These are phyloP conservation scores for Daldinia childiae DNA, from an alignment of 495 filamentous ascomycete species.

Conservation along the genomic window DNA sequence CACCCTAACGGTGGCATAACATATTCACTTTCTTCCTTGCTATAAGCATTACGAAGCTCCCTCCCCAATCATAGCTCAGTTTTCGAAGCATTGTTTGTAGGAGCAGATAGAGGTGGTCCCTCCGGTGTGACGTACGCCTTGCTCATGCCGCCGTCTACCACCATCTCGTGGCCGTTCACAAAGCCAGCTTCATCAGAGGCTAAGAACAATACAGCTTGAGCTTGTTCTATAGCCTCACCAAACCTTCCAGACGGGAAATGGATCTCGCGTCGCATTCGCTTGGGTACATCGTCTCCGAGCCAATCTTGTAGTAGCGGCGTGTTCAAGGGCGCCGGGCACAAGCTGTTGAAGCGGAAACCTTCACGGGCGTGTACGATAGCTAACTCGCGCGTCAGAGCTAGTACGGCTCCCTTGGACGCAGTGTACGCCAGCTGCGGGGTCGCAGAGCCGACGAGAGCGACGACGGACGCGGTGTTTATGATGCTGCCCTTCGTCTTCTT, in stretches of 20 bases:
- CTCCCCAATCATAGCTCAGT: constrained; percentile 35
- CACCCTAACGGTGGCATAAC: not conserved
- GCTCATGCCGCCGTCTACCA: constrained; percentile 96
- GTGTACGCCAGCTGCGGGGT: constrained; percentile 97
- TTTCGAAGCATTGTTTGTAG: constrained; percentile 71
- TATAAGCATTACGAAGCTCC: not conserved
- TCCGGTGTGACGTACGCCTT: constrained; percentile 95
- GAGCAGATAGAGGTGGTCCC: constrained; percentile 74
- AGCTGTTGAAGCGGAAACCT: constrained; percentile 85
- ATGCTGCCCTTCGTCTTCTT: constrained; percentile 80
- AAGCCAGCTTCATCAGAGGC: constrained; percentile 96
- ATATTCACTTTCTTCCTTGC: not conserved
- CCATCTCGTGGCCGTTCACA: constrained; percentile 89
- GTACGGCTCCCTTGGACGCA: constrained; percentile 91
- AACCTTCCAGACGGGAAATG: constrained; percentile 97
- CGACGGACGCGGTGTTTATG: constrained; percentile 95
- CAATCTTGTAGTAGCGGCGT: constrained; percentile 89
- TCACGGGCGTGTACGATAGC: constrained; percentile 87
- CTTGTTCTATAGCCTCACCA: constrained; percentile 94
- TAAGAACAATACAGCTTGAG: constrained; percentile 91
- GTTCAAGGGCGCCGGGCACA: constrained; percentile 94
- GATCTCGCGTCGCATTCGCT: constrained; percentile 86
- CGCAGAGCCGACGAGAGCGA: constrained; percentile 91
- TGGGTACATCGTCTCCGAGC: constrained; percentile 87
- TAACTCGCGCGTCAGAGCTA: constrained; percentile 84